Base-by-base conservation (phyloP, 2,329 filamentous ascomycete species). In the Amylocarpus encephaloides region DNA sequence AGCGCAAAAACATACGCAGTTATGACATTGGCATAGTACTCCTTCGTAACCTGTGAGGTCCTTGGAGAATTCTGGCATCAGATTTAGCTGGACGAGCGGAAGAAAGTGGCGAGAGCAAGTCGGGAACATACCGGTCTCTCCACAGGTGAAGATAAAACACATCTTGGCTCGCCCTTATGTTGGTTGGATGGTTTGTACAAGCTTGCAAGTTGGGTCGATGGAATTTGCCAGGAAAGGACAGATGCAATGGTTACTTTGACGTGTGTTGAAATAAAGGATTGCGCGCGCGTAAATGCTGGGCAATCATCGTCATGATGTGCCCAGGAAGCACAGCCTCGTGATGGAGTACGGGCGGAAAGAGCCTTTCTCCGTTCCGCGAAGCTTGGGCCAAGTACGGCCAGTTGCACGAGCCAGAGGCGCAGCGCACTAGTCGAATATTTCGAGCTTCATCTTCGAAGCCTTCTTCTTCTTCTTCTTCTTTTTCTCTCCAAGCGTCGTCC, bases 401-500 rank as follows among this genome's bases (percentile, higher is more conserved):
- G 4, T 7, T 4, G 22, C 4, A 7, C 22, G 22, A 26, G 22
- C 7, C 22, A 26, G 22, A 26, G 7, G 22, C 22, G 22, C 22
- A 26, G 22, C 22, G 19, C 51, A 46, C 42, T 34, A 45, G 36
- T 45, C 32, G 43, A 32, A 18, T 39, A 44, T 4, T 4, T 32
- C 11, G 40, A 33, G 9, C 36, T 39, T 46, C n/a, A n/a, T n/a
- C 22, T 7, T 16, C 26, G 12, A 11, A 30, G 44, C 36, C 39
- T 39, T 53, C 54, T 41, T 52, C 41, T 47, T 58, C 39, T 39
- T 53, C 54, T 41, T 52, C 41, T 47, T 58, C 44, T 68, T 70
- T 62, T 62, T 73, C 67, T 69, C 70, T 61, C 57, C 75, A 85
- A 86, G 83, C 82, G 83, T 80, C 85, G 82, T 83, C 86, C 86